Evolutionary conservation across 805 yeast genomes (phyloP).

Genomic region (Wickerhamomyces tratensis): DNA sequence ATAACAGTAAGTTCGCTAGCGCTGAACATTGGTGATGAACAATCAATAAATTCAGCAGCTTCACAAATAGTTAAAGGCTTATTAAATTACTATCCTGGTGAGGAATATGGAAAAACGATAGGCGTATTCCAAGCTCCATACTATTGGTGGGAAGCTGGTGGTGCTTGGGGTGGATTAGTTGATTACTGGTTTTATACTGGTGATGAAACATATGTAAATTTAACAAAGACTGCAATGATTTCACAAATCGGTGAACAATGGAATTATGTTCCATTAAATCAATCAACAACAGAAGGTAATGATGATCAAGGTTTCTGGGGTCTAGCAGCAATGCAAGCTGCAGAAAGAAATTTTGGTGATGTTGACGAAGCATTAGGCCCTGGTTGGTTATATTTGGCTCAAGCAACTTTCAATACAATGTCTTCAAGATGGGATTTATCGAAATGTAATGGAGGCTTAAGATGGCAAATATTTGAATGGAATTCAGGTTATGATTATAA

Average conservation of each 20-base stretch:
- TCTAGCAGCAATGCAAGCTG: conserved; percentile 83
- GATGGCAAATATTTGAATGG: conserved; percentile 97
- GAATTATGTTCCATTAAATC: conserved; percentile 82
- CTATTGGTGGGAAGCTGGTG: conserved; percentile 99
- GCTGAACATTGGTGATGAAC: too few species aligned
- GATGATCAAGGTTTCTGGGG: conserved; percentile 99
- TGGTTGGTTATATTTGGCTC: conserved; percentile 76
- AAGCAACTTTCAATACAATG: conserved; percentile 90
- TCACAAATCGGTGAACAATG: conserved; percentile 67
- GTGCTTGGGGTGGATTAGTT: conserved; percentile 81
- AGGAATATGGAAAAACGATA: conserved; percentile 58
- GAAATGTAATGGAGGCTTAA: conserved; percentile 77
- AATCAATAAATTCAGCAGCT: conserved; percentile 36
- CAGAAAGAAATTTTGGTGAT: conserved; percentile 75
- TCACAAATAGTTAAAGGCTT: conserved; percentile 58
- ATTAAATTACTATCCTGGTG: conserved; percentile 74
- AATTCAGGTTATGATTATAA: conserved; percentile 91
- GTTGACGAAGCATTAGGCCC: conserved; percentile 47
- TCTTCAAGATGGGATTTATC: conserved; percentile 83
- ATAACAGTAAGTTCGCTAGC: too few species aligned
- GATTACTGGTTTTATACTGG: conserved; percentile 69
- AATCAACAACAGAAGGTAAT: conserved; percentile 89
- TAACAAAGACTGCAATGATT: conserved; percentile 51
- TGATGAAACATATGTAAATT: conserved; percentile 54
- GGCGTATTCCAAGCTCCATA: conserved; percentile 88